Evolutionary conservation across 495 filamentous ascomycete genomes (phyloP).

Genomic region (Xylaria venustula): DNA sequence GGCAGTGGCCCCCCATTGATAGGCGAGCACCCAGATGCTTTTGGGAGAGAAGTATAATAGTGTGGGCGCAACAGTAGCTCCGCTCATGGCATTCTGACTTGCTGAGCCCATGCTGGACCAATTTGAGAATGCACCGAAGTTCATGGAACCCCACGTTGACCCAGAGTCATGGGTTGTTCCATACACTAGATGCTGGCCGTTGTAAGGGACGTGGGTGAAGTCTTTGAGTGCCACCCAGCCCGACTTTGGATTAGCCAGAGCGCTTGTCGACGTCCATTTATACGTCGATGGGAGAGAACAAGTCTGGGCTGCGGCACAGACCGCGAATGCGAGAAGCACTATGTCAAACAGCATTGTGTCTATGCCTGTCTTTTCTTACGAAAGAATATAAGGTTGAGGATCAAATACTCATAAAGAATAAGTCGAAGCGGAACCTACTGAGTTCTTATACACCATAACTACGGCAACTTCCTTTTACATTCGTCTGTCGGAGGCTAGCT

Average conservation of each 20-base stretch:
- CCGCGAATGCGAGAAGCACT: constrained; percentile 22
- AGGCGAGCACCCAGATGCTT: constrained; percentile 58
- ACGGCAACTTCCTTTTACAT: too few relatives aligned
- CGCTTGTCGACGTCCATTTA: constrained; percentile 50
- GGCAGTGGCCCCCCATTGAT: constrained; percentile 58
- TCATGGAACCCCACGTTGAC: constrained; percentile 54
- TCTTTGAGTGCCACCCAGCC: constrained; percentile 59
- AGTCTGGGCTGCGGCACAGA: constrained; percentile 18
- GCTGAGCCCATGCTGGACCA: constrained; percentile 55
- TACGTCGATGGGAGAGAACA: constrained; percentile 57
- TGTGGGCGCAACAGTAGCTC: constrained; percentile 55
- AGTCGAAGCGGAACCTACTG: too few relatives aligned
- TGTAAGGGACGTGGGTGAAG: constrained; percentile 51
- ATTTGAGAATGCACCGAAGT: constrained; percentile 54
- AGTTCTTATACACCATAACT: too few relatives aligned
- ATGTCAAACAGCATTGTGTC: constrained; percentile 2
- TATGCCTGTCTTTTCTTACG: not conserved
- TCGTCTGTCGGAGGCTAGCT: too few relatives aligned
- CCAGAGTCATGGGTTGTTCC: constrained; percentile 40
- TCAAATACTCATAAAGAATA: too few relatives aligned
- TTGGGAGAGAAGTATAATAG: constrained; percentile 63
- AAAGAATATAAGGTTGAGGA: not conserved
- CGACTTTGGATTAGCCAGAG: constrained; percentile 49
- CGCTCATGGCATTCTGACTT: constrained; percentile 50
- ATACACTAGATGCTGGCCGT: constrained; percentile 58